Evolutionary conservation across 139 green algal genomes (phyloP).

Genomic region (Chlamydomonas schloesseri): DNA sequence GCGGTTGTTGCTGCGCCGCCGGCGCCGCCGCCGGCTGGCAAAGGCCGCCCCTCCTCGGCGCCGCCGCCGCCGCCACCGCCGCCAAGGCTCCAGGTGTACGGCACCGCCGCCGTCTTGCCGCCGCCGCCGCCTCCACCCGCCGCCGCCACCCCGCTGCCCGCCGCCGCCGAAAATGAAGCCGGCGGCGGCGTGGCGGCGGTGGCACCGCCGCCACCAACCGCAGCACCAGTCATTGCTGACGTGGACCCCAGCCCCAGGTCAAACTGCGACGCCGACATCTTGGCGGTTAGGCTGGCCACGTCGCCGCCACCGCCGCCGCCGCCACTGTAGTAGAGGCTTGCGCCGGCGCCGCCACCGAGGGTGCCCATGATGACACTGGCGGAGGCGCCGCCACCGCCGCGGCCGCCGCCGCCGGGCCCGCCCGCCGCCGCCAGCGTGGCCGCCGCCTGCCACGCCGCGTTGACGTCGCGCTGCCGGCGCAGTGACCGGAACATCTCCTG

Average conservation of each 20-base stretch:
- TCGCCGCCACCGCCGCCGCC: not conserved
- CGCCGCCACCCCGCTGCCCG: too few species aligned
- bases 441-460: too few species aligned
- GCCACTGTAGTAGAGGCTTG: not conserved
- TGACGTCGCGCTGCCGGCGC: not conserved
- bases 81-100: too few species aligned
- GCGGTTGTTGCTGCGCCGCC: too few species aligned
- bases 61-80: too few species aligned
- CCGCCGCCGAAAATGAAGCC: too few species aligned
- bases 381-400: not conserved
- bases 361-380: not conserved
- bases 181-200: too few species aligned
- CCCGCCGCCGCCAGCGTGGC: not conserved
- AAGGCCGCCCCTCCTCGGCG: not conserved
- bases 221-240: too few species aligned
- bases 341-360: not conserved
- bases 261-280: slow-evolving; percentile 38
- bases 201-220: too few species aligned
- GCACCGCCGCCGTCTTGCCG: too few species aligned
- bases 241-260: slow-evolving; percentile 14
- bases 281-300: not conserved
- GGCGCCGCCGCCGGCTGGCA: not conserved
- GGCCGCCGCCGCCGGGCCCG: not conserved
- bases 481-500: slow-evolving; percentile 2
- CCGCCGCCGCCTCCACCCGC: too few species aligned